Percentiles rank a stretch among this genome's conserved stretches.
Evolutionary conservation across 306 rosid species (phyloP).

Genomic region (Lathyrus tuberosus): DNA sequence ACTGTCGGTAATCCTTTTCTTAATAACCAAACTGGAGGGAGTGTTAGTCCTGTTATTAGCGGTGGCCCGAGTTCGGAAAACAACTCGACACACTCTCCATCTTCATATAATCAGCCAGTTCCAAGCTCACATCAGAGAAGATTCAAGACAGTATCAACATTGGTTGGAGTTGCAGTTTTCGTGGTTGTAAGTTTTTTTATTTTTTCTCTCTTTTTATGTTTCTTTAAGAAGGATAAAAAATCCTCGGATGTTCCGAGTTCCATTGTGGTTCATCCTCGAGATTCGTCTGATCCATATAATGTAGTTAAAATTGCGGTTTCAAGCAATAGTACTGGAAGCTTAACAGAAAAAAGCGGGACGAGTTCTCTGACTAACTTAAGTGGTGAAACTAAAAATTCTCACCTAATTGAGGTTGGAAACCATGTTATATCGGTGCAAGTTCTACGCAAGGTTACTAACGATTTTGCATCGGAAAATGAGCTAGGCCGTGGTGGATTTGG

Average conservation of each 20-base stretch:
- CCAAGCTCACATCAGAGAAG: slow-evolving; percentile 39
- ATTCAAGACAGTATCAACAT: slow-evolving; percentile 38
- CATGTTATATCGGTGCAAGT: slow-evolving; percentile 66
- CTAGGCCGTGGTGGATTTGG: slow-evolving; percentile 91
- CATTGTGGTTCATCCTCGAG: slow-evolving; percentile 68
- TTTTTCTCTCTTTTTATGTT: slow-evolving; percentile 47
- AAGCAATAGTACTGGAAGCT: slow-evolving; percentile 50
- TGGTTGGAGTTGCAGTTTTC: slow-evolving; percentile 42
- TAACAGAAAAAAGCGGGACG: slow-evolving; percentile 56
- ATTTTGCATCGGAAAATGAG: slow-evolving; percentile 67
- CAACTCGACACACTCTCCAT: slow-evolving; percentile 35
- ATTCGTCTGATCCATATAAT: slow-evolving; percentile 58
- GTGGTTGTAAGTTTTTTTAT: slow-evolving; percentile 38
- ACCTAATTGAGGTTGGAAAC: slow-evolving; percentile 57
- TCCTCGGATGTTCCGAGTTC: slow-evolving; percentile 51
- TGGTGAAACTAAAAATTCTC: slow-evolving; percentile 57
- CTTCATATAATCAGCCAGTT: slow-evolving; percentile 36
- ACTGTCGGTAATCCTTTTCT: slow-evolving; percentile 60
- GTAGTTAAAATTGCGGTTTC: slow-evolving; percentile 62
- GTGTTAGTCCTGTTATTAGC: slow-evolving; percentile 33
- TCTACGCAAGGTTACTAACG: slow-evolving; percentile 65
- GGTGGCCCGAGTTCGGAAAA: slow-evolving; percentile 44
- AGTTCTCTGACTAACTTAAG: slow-evolving; percentile 54
- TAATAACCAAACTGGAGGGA: slow-evolving; percentile 40
- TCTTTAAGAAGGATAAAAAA: slow-evolving; percentile 49